Evolutionary conservation across 1,139 yeast genomes (phyloP).

Genomic region (Lodderomyces oxycetoniae): DNA sequence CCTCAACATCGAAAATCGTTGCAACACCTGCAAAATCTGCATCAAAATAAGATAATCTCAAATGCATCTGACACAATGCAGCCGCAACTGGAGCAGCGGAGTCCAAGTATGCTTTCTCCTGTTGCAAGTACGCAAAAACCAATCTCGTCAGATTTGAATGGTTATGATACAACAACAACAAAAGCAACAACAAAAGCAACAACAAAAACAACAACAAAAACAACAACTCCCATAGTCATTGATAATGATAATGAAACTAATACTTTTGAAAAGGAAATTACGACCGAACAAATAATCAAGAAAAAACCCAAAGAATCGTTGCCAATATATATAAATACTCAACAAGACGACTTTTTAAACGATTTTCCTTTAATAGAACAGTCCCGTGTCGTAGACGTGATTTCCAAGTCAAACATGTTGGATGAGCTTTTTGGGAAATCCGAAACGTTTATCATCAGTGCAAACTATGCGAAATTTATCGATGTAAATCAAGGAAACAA

Average conservation of each 20-base stretch:
- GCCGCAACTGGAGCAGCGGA: not conserved
- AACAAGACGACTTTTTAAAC: slow-evolving; percentile 13
- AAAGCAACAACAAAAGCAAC: no score
- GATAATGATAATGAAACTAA: no score
- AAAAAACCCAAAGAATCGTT: not conserved
- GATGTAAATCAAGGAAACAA: slow-evolving; percentile 14
- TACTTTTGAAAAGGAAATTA: slow-evolving; percentile 1
- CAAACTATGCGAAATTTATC: slow-evolving; percentile 15
- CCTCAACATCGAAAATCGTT: no score
- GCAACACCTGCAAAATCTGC: no score
- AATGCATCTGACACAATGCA: not conserved
- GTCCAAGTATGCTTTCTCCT: not conserved
- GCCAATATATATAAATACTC: slow-evolving; percentile 22
- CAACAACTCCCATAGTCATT: no score
- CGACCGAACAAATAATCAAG: not conserved
- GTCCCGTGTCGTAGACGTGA: slow-evolving; percentile 5
- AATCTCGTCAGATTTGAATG: no score
- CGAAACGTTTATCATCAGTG: slow-evolving; percentile 13
- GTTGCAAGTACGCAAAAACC: not conserved
- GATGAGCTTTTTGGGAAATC: slow-evolving; percentile 12
- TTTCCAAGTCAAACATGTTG: slow-evolving; percentile 15
- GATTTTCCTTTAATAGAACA: slow-evolving; percentile 5
- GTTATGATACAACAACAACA: no score
- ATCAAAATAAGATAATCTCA: no score
- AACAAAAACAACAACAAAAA: no score